phyloP scores from a whole-genome alignment of 768 basidiomycete genomes.

The Phylloporus scabripes region DNA sequence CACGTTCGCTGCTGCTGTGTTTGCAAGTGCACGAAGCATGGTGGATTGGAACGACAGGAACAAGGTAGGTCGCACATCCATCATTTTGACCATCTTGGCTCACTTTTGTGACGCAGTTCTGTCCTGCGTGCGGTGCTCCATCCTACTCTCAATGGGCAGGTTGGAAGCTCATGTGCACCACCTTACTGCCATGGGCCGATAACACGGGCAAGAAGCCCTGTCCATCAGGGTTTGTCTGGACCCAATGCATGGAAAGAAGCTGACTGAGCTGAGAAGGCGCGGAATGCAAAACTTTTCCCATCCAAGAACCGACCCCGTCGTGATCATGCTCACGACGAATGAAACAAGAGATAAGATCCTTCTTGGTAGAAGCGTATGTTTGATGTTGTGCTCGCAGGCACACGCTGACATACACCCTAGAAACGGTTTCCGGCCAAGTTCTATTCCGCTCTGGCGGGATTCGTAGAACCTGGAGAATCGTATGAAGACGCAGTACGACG shows the following conservation, averaged over 20 bases:
- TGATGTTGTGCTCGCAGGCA: background rate
- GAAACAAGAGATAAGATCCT: constrained; percentile 77
- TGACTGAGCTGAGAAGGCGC: constrained; percentile 41
- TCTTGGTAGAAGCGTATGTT: constrained; percentile 76
- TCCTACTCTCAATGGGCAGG: constrained; percentile 90
- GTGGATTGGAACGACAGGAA: constrained; percentile 93
- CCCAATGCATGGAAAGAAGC: background rate
- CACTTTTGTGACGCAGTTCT: constrained; percentile 53
- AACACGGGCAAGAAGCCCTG: constrained; percentile 61
- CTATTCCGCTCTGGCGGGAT: constrained; percentile 91
- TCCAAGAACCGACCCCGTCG: constrained; percentile 81
- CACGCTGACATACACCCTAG: constrained; percentile 28
- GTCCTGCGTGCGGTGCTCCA: constrained; percentile 78
- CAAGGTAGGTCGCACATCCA: constrained; percentile 43
- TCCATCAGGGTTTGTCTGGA: constrained; percentile 55
- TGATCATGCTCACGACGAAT: constrained; percentile 86
- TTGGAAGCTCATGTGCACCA: constrained; percentile 85
- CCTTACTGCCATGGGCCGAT: constrained; percentile 70
- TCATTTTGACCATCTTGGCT: background rate
- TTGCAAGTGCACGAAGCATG: constrained; percentile 74
- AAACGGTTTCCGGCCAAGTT: constrained; percentile 62
- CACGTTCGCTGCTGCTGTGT: constrained; percentile 64
- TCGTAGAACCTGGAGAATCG: constrained; percentile 90
- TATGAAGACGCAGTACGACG: constrained; percentile 91
- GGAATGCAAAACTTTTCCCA: constrained; percentile 86